A percentile compares a stretch with the other conserved stretches of the same genome.
phyloP scores from a whole-genome alignment of 2,329 filamentous ascomycete species.

The Scedosporium boydii region DNA sequence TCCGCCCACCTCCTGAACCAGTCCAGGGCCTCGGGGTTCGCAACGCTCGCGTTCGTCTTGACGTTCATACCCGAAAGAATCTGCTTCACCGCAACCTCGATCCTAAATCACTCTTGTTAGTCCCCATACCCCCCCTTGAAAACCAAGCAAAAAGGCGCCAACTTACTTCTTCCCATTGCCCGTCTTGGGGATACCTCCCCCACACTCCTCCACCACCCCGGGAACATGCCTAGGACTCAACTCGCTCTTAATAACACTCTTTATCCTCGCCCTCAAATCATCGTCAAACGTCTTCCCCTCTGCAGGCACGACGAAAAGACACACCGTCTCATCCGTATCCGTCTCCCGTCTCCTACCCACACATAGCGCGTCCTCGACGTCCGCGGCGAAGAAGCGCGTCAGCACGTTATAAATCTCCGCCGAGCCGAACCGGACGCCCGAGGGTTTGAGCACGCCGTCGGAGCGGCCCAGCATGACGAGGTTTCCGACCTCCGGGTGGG shows the following conservation, averaged over 20 bases:
- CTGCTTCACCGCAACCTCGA: slow-evolving; percentile 94
- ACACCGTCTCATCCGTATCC: slow-evolving; percentile 77
- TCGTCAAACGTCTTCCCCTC: slow-evolving; percentile 45
- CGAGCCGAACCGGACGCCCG: slow-evolving; percentile 82
- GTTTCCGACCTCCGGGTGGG: slow-evolving; percentile 61
- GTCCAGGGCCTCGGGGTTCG: slow-evolving; percentile 76
- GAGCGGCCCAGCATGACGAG: slow-evolving; percentile 86
- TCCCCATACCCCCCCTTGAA: neutral
- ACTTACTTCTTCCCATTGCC: slow-evolving; percentile 90
- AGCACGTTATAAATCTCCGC: slow-evolving; percentile 97
- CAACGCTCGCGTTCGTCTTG: slow-evolving; percentile 87
- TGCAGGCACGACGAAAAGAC: slow-evolving; percentile 76
- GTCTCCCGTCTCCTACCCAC: slow-evolving; percentile 64
- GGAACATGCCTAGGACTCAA: slow-evolving; percentile 87
- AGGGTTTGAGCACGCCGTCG: slow-evolving; percentile 87
- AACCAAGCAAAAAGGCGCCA: neutral
- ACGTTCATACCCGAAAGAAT: slow-evolving; percentile 82
- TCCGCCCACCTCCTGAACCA: slow-evolving; percentile 78
- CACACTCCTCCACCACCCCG: slow-evolving; percentile 68
- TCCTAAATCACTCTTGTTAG: slow-evolving; percentile 36
- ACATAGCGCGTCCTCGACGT: slow-evolving; percentile 80
- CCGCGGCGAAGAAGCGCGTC: slow-evolving; percentile 66
- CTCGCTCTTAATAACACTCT: slow-evolving; percentile 60
- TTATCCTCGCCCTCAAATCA: slow-evolving; percentile 54
- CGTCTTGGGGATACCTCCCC: slow-evolving; percentile 76